Evolutionary conservation across 495 filamentous ascomycete genomes (phyloP).

Genomic region (Pyrenula aspistea): DNA sequence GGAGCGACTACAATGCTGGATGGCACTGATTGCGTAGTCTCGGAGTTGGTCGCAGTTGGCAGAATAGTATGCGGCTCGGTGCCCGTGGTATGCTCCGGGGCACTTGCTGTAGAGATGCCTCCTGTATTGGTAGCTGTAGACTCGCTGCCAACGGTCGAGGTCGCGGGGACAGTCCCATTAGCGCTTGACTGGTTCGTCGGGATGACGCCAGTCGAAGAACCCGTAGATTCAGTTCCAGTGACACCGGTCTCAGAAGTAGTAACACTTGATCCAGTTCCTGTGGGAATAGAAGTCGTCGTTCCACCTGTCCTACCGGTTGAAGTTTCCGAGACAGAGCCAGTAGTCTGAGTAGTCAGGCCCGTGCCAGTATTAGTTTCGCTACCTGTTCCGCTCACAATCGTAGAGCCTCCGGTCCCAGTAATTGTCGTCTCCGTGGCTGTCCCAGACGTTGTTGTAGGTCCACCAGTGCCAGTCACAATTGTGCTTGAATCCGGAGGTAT

Average conservation of each 20-base stretch:
- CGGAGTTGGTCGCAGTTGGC: constrained; percentile 8
- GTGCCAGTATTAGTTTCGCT: not conserved
- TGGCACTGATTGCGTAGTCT: constrained; percentile 9
- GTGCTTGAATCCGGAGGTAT: not conserved
- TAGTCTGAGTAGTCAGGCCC: not conserved
- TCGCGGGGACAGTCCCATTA: constrained; percentile 4
- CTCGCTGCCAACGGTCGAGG: constrained; percentile 5
- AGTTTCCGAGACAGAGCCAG: not conserved
- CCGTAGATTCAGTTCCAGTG: constrained; percentile 5
- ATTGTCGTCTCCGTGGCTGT: not conserved
- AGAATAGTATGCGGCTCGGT: constrained; percentile 15
- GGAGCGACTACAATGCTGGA: constrained; percentile 18
- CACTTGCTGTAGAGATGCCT: constrained; percentile 3
- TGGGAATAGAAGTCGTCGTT: not conserved
- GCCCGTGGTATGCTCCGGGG: constrained; percentile 10
- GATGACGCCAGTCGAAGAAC: constrained; percentile 10
- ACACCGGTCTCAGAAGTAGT: constrained; percentile 1
- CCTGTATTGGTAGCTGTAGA: constrained; percentile 3
- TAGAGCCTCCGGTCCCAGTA: not conserved
- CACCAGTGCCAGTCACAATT: not conserved
- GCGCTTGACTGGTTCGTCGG: constrained; percentile 4
- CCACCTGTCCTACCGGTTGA: not conserved
- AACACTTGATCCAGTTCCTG: constrained; percentile 2
- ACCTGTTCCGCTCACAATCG: not conserved
- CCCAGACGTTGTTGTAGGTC: not conserved